Evolutionary conservation across 768 basidiomycete species (phyloP), one percentile per base, ranked within the genome.

Genomic region (Rossbeevera mucosa): DNA sequence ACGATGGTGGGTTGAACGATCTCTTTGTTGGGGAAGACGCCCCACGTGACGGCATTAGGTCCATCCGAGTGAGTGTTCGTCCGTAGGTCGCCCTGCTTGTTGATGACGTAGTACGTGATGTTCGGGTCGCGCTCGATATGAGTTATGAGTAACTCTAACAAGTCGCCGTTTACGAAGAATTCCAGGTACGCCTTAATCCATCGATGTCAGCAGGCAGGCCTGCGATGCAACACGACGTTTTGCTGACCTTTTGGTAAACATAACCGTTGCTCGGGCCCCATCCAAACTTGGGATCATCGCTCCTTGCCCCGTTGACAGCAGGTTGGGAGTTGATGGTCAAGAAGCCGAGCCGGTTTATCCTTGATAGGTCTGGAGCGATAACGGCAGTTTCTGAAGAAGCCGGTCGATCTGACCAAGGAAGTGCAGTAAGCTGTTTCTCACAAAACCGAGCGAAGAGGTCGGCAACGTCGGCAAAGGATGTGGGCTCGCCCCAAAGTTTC

Each of bases 41-140:
- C 94, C 94, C 94, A 97, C 1, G 94, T 97, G 16, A 97, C 93
- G n/a, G 94, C 94, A 61, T 96, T 97, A 24, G 96, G 94, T 2
- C 94, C 93, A 47, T 96, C 94, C 2, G 87, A 90, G 61, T 92
- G 89, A 14, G 85, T 94, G 76, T 98, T 99, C 45, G 96, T 97
- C 50, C 86, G 82, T 46, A 99, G 75, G 68, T 98, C 94, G 36
- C 96, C 96, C 38, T 85, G 82, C 69, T 88, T 91, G 80, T 97
- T 97, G 70, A 97, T 95, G 44, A 94, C 91, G 63, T 97, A 95
- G 76, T 98, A 99, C 2, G 94, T 97, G 64, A 95, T 88, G 59
- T 86, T 82, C 54, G 80, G 80, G 63, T 96, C 91, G 16, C 85
- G 82, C 64, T 94, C 91, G 59, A 98, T 92, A 50, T 88, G 80